Evolutionary conservation across 768 basidiomycete genomes (phyloP).

Genomic region (Cantharellus anzutake): DNA sequence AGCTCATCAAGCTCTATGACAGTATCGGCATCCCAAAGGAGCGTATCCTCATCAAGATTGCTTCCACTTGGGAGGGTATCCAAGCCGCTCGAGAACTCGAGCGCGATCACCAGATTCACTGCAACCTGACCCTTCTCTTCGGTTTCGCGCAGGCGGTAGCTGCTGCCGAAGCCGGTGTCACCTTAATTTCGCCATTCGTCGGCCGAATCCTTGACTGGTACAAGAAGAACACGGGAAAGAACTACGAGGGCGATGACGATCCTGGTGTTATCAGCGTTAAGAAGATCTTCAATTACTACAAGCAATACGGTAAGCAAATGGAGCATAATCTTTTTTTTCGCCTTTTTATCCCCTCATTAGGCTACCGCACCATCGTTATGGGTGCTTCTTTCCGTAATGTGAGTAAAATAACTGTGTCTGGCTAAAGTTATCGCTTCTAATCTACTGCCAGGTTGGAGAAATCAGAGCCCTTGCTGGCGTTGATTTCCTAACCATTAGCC

Average conservation of each 20-base stretch:
- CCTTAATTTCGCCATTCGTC: constrained; percentile 98
- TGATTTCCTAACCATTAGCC: constrained; percentile 94
- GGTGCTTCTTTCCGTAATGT: constrained; percentile 99
- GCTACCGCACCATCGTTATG: constrained; percentile 98
- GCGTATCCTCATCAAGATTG: constrained; percentile 96
- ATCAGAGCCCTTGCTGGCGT: constrained; percentile 91
- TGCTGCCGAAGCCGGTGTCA: constrained; percentile 95
- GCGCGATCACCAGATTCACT: constrained; percentile 83
- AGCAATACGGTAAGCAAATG: constrained; percentile 46
- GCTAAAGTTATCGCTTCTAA: constrained; percentile 4
- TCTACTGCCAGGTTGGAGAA: constrained; percentile 48
- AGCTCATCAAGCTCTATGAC: constrained; percentile 83
- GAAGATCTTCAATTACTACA: constrained; percentile 99
- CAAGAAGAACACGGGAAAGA: constrained; percentile 75
- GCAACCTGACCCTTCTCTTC: constrained; percentile 97
- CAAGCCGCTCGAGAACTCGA: constrained; percentile 96
- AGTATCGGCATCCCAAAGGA: constrained; percentile 88
- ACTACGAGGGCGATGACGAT: constrained; percentile 80
- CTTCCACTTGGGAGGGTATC: constrained; percentile 99
- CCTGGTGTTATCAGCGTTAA: constrained; percentile 92
- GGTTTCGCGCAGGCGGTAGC: constrained; percentile 98
- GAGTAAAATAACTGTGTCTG: constrained; percentile 15
- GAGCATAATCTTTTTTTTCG: not conserved
- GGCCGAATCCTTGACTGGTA: constrained; percentile 99
- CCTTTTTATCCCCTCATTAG: not conserved